Base-by-base conservation (phyloP, 805 yeast species). In the Spathaspora girioi region DNA sequence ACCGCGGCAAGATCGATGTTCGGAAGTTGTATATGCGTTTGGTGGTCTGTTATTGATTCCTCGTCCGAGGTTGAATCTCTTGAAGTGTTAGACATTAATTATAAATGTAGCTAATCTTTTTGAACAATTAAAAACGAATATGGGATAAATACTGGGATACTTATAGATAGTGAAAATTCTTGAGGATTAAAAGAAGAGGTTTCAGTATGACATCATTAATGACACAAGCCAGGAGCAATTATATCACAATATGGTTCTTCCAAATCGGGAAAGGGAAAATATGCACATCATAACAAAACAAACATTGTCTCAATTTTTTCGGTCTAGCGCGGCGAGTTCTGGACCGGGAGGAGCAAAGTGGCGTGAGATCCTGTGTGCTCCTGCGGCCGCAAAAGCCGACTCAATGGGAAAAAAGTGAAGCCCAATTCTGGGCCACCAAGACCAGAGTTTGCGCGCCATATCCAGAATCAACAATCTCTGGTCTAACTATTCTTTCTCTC, bases 1-100 rank as follows among this genome's bases (percentile, higher is more conserved):
- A 50, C 38, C 15, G 48, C 35, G 26, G 49, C 48, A 18, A 52
- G 31, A 19, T 53, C 43, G 27, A 53, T 15, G 9, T 44, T 50
- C 2, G 53, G 52, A 18, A 20, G 44, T 4, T 19, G 26, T 29
- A 53, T n/a, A 15, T 47, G 53, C 15, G 48, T 47, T 26, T 49
- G 55, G 23, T 7, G 19, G 42, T 38, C 31, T 18, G 23, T 27
- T 19, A 14, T 12, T 41, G 41, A 41, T 6, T 47, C 46, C 14
- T 42, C 46, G n/a, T 41, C 49, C 15, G 49, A 47, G 8, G 49
- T 17, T 10, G 38, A 27, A 17, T 43, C 23, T 43, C 38, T 40
- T 40, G 43, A 9, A 5, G 15, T 32, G 5, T 11, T 32, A 32
- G 38, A 40, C 26, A 19, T 40, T 23, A 26, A 14, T 40, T 40